Percentiles rank a stretch among this genome's conserved stretches.
Evolutionary conservation across 73 alveolate species (phyloP).

Genomic region (Symbiodinium natans): DNA sequence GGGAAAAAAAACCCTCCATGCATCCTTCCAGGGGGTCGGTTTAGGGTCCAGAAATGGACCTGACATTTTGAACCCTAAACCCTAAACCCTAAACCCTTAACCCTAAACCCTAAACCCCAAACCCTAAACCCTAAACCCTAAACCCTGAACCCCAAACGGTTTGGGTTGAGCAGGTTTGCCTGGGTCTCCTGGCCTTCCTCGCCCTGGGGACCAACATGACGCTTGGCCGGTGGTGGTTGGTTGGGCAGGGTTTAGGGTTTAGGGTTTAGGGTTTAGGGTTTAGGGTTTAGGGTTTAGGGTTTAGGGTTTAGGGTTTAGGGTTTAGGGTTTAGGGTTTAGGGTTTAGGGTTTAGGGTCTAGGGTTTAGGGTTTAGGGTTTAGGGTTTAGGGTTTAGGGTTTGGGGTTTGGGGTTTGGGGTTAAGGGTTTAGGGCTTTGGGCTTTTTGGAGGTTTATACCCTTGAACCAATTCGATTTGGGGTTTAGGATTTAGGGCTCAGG

Average conservation of each 20-base stretch:
- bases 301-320: too few relatives aligned
- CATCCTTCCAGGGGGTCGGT: too few relatives aligned
- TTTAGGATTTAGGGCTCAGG: not conserved
- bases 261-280: not conserved
- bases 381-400: not conserved
- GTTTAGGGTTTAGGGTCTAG: too few relatives aligned
- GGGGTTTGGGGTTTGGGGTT: not conserved
- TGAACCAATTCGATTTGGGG: too few relatives aligned
- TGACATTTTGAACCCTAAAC: too few relatives aligned
- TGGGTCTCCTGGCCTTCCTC: constrained; percentile 44
- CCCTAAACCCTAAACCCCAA: too few relatives aligned
- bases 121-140: not conserved
- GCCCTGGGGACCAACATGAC: constrained; percentile 60
- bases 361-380: not conserved
- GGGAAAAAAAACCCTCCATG: too few relatives aligned
- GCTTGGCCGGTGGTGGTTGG: not conserved
- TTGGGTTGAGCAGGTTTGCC: constrained; percentile 24
- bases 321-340: too few relatives aligned
- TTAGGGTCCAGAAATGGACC: too few relatives aligned
- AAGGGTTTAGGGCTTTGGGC: not conserved
- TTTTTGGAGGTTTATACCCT: too few relatives aligned
- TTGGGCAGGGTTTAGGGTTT: too few relatives aligned
- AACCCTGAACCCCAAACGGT: not conserved
- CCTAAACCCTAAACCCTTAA: too few relatives aligned
- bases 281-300: not conserved